phyloP scores from a whole-genome alignment of 2,329 filamentous ascomycete species.

The Penicillium aurantiogriseum region DNA sequence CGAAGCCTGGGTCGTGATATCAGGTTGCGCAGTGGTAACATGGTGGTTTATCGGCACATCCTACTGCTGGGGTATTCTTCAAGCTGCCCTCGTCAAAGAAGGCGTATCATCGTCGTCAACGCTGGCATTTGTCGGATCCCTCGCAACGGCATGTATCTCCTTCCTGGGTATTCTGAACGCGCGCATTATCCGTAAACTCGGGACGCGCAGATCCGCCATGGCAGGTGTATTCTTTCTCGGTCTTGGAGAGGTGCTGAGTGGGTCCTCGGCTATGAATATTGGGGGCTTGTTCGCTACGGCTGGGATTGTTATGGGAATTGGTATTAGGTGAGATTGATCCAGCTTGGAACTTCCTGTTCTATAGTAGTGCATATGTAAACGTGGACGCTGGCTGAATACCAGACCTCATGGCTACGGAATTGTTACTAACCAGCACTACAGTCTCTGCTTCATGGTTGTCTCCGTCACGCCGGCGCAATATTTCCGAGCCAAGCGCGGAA shows the following conservation, averaged over 20 bases:
- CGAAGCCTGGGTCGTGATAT: constrained; percentile 46
- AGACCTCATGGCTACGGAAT: too few relatives aligned
- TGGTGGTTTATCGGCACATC: constrained; percentile 59
- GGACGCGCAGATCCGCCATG: constrained; percentile 48
- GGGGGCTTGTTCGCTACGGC: constrained; percentile 50
- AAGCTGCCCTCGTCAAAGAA: constrained; percentile 55
- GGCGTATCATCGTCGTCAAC: constrained; percentile 50
- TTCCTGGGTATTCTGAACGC: constrained; percentile 54
- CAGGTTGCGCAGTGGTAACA: constrained; percentile 50
- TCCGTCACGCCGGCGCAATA: constrained; percentile 54
- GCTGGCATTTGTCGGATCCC: constrained; percentile 59
- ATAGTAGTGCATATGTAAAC: too few relatives aligned
- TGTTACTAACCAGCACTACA: constrained; percentile 14
- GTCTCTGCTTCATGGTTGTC: constrained; percentile 46
- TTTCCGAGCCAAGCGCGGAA: constrained; percentile 53
- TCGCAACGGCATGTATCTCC: constrained; percentile 52
- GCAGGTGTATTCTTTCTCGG: constrained; percentile 54
- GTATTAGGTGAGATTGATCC: constrained; percentile 20
- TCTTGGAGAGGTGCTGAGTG: constrained; percentile 48
- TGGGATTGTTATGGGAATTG: constrained; percentile 51
- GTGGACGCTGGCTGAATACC: neutral
- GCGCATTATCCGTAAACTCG: constrained; percentile 52
- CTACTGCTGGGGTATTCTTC: constrained; percentile 62
- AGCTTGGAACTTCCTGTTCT: too few relatives aligned
- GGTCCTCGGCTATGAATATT: constrained; percentile 49